These are phyloP conservation scores for Halophytophthora polymorphica DNA, from an alignment of 352 stramenopile genomes.

Conservation along the genomic window DNA sequence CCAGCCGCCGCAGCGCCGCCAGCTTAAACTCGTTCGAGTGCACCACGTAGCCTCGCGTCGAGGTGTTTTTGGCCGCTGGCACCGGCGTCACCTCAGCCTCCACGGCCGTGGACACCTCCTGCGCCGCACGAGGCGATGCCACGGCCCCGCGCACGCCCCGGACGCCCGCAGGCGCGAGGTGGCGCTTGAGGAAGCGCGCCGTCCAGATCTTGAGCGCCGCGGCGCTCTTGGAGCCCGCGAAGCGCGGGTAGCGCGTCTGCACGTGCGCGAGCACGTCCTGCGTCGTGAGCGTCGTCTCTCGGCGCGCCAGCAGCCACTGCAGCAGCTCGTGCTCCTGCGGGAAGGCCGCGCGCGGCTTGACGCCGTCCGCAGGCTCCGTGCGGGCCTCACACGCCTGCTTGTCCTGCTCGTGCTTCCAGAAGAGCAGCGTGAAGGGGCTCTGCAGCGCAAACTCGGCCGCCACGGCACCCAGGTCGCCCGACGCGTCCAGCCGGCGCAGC, in stretches of 20 bases:
- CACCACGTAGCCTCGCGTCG: constrained; percentile 54
- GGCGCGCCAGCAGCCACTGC: constrained; percentile 47
- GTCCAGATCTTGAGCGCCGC: constrained; percentile 67
- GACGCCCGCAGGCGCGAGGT: constrained; percentile 20
- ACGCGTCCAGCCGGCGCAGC: constrained; percentile 20
- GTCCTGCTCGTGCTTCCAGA: constrained; percentile 48
- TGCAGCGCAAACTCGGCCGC: constrained; percentile 50
- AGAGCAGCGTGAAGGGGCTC: constrained; percentile 57
- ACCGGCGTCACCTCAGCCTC: neutral
- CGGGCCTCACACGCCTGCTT: constrained; percentile 15
- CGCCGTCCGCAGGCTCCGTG: constrained; percentile 8
- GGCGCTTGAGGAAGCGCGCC: constrained; percentile 60
- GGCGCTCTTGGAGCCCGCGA: constrained; percentile 47
- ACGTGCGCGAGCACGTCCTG: constrained; percentile 68
- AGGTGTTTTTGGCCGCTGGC: constrained; percentile 22
- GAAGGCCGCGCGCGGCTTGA: constrained; percentile 12
- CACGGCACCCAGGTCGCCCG: constrained; percentile 27
- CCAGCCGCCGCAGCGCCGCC: constrained; percentile 60
- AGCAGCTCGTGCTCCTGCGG: constrained; percentile 38
- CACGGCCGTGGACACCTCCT: constrained; percentile 1
- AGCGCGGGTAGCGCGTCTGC: constrained; percentile 45
- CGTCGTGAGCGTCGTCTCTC: constrained; percentile 43
- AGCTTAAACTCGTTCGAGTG: constrained; percentile 84
- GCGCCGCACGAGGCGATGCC: neutral
- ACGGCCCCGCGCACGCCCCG: neutral